phyloP scores from a whole-genome alignment of 2,329 filamentous ascomycete genomes.

The Fusarium sp. region DNA sequence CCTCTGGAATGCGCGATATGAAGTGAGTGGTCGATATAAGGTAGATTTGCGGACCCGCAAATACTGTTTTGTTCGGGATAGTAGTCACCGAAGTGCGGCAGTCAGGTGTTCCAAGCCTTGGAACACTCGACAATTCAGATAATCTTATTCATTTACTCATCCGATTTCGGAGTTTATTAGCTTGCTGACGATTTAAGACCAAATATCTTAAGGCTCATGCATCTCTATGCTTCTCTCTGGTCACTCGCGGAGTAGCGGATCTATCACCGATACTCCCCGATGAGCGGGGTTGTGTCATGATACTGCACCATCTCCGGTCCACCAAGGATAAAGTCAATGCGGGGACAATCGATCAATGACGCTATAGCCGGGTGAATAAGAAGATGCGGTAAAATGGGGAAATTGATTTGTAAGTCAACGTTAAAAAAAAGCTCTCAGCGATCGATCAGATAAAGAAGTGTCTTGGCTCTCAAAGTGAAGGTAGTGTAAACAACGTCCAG shows the following conservation, averaged over 20 bases:
- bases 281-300: not conserved
- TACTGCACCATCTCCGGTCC: not conserved
- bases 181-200: not conserved
- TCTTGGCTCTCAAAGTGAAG: no score
- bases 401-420: not conserved
- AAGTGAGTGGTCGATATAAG: no score
- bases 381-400: not conserved
- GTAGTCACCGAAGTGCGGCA: not conserved
- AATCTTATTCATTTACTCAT: fast-evolving
- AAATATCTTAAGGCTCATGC: not conserved
- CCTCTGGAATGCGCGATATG: not conserved
- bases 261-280: not conserved
- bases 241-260: not conserved
- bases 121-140: fast-evolving
- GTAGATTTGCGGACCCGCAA: not conserved
- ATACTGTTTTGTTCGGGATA: not conserved
- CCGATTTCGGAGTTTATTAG: no score
- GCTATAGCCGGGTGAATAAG: not conserved
- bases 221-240: not conserved
- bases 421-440: not conserved
- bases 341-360: not conserved
- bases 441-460: not conserved
- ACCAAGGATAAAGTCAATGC: constrained; percentile 5
- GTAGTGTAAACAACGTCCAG: not conserved
- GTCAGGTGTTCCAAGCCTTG: no score